Base-by-base conservation (phyloP, 225 moss, liverwort and hornwort genomes). In the Climacium dendroides region DNA sequence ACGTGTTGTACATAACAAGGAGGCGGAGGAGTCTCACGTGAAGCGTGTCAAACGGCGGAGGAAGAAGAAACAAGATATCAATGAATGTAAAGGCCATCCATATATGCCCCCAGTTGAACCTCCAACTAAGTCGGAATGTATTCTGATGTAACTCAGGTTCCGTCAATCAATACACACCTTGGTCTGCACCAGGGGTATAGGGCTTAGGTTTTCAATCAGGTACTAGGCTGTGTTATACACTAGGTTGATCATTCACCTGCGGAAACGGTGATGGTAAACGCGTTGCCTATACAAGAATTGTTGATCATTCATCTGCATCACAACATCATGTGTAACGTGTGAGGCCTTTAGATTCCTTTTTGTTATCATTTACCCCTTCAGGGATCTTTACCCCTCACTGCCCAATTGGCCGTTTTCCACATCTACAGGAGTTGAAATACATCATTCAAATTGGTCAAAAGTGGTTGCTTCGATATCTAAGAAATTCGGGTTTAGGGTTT, bases 1-100 rank as follows among this genome's bases (percentile, higher is more conserved):
- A 39, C 90, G 91, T n/a, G 45, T 64, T n/a, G 78, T 66, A 2
- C 30, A 84, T 6, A 62, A 74, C 28, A 50, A 86, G 37, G 77
- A 84, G 19, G 89, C 88, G 28, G 89, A 87, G 83, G 87, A 83
- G 60, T 50, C 59, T 47, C 89, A 88, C 72, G 59, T 89, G 81
- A 86, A 62, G 61, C 93, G 88, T 9, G 47, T 91, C 58, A 89
- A 50, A 43, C n/a, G n/a, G 47, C 72, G 61, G 74, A 82, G 47
- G 83, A 85, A 54, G 63, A 86, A 87, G 60, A 87, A 90, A 77
- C 83, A 53, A 79, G n/a, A 13, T 54, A 45, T 76, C 86, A 57
- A 77, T 61, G 74, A 89, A 74, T 85, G 61, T 67, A 65, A 3
- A 54, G 85, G 91, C 19, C 85, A 88, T 74, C 63, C 74, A 24